Conservation (phyloP, 129 eudicot genomes). For the Ambrosia trifida region DNA sequence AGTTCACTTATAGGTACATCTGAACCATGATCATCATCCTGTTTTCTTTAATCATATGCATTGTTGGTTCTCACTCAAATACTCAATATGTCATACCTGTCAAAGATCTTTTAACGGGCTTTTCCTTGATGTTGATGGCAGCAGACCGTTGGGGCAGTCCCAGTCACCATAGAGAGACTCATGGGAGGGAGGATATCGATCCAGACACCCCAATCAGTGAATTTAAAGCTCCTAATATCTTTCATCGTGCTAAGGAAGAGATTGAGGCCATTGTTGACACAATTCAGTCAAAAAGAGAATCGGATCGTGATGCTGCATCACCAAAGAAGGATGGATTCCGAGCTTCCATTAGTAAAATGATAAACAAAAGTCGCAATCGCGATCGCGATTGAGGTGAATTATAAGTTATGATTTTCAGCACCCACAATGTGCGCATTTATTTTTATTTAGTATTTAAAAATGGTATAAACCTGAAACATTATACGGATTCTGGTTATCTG, state of each 20-base stretch:
- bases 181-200: conserved; percentile 65
- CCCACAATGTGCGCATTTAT: conserved; percentile 10
- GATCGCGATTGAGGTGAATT: conserved; percentile 36
- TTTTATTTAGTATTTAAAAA: neutral
- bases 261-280: conserved; percentile 65
- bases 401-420: conserved; percentile 8
- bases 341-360: conserved; percentile 41
- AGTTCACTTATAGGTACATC: conserved; percentile 38
- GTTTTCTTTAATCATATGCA: neutral
- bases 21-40: neutral
- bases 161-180: conserved; percentile 62
- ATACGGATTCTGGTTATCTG: neutral
- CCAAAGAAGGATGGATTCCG: conserved; percentile 54
- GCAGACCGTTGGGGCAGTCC: conserved; percentile 37
- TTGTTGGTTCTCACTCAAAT: conserved; percentile 5
- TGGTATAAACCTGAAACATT: neutral
- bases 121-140: conserved; percentile 16
- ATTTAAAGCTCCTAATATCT: conserved; percentile 69
- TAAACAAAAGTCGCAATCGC: conserved; percentile 26
- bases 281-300: conserved; percentile 61
- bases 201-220: conserved; percentile 61
- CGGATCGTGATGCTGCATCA: conserved; percentile 31
- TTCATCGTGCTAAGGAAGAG: conserved; percentile 86
- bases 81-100: neutral
- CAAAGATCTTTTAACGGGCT: neutral